Percentiles rank a stretch among this genome's conserved stretches.
phyloP scores from a whole-genome alignment of 768 basidiomycete genomes.

The Suillus weaverae region DNA sequence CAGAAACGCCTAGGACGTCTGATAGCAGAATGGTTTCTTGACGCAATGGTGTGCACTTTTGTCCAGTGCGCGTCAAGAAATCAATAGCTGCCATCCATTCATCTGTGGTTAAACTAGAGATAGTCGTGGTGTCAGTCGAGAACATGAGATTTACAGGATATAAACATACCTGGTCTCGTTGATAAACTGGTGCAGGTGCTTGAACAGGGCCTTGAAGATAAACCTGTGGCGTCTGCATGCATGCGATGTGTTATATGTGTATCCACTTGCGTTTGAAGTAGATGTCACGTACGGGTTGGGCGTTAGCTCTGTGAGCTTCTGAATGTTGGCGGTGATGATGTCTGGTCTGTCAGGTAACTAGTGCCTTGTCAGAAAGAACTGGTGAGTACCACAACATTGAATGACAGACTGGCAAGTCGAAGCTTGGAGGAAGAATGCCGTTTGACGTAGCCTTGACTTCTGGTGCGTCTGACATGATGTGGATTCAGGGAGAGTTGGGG shows the following conservation, averaged over 20 bases:
- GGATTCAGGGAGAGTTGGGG: neutral
- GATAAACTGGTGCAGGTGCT: conserved; percentile 74
- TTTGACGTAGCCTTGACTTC: conserved; percentile 35
- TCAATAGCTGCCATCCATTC: conserved; percentile 84
- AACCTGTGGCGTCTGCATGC: conserved; percentile 43
- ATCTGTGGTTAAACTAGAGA: conserved; percentile 62
- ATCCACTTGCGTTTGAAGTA: neutral
- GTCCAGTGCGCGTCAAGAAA: conserved; percentile 74
- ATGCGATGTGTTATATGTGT: neutral
- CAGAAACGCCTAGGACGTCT: conserved; percentile 75
- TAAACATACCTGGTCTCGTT: conserved; percentile 58
- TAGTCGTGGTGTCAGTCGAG: neutral
- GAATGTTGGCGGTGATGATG: conserved; percentile 48
- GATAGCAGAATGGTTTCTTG: conserved; percentile 88
- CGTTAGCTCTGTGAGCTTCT: conserved; percentile 38
- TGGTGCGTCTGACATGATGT: conserved; percentile 11
- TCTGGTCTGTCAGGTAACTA: conserved; percentile 52
- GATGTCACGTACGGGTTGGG: conserved; percentile 38
- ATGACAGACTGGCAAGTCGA: conserved; percentile 41
- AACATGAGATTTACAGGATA: neutral
- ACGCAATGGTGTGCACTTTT: conserved; percentile 68
- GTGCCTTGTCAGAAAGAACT: neutral
- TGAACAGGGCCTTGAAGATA: conserved; percentile 52
- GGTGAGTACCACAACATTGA: neutral
- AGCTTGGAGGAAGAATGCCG: conserved; percentile 38